phyloP scores from a whole-genome alignment of 805 yeast genomes.

The Saccharomycopsis javanensis region DNA sequence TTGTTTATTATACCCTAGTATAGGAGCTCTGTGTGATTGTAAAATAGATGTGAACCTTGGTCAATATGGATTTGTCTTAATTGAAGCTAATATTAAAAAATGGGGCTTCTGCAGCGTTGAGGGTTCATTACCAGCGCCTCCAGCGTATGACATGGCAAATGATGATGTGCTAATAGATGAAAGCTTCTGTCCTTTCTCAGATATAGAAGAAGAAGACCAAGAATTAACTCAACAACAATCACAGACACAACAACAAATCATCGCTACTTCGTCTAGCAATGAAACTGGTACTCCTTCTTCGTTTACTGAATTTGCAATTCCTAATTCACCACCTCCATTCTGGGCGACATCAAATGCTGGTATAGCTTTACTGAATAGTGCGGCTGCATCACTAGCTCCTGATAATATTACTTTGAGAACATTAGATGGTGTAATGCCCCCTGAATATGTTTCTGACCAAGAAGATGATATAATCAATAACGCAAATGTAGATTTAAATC shows the following conservation, averaged over 20 bases:
- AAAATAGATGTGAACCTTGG: conserved; percentile 85
- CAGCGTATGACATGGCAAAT: conserved; percentile 74
- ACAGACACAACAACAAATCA: not conserved
- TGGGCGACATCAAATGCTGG: conserved; percentile 17
- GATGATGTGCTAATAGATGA: conserved; percentile 55
- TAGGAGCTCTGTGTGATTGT: conserved; percentile 79
- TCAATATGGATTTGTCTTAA: conserved; percentile 78
- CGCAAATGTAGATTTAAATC: not conserved
- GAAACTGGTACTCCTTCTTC: not conserved
- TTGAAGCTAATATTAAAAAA: conserved; percentile 87
- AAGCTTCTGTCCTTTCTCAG: not conserved
- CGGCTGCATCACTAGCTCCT: not conserved
- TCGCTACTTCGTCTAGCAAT: not conserved
- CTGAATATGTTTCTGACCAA: conserved; percentile 9
- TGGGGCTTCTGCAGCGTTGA: conserved; percentile 91
- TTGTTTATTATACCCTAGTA: conserved; percentile 57
- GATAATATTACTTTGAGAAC: conserved; percentile 19
- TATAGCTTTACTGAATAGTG: conserved; percentile 3
- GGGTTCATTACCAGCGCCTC: conserved; percentile 88
- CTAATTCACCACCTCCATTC: conserved; percentile 18
- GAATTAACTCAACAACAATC: not conserved
- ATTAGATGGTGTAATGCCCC: conserved; percentile 13
- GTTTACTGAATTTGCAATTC: conserved; percentile 4
- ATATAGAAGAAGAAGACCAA: not conserved
- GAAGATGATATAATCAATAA: not conserved